phyloP scores from a whole-genome alignment of 78 protist genomes.

The Dictyostelium brefeldianum region DNA sequence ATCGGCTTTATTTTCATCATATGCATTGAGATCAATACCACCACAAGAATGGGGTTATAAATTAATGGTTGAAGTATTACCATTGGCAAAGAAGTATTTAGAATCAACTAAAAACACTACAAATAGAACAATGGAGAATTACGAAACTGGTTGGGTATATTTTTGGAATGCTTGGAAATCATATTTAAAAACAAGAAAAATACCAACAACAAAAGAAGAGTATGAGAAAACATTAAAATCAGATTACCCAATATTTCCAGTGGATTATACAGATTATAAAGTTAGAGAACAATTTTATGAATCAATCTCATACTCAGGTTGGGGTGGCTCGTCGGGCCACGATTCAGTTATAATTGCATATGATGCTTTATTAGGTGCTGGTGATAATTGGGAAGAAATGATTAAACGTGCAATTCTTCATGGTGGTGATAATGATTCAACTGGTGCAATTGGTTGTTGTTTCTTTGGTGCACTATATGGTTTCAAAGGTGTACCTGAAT shows the following conservation, averaged over 20 bases:
- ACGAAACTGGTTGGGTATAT: conserved; percentile 67
- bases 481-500: conserved; percentile 61
- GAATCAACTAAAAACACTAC: conserved; percentile 29
- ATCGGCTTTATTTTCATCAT: conserved; percentile 87
- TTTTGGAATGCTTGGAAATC: conserved; percentile 66
- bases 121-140: conserved; percentile 16
- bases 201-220: conserved; percentile 24
- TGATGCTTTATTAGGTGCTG: conserved; percentile 84
- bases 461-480: conserved; percentile 91
- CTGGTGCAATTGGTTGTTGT: conserved; percentile 88
- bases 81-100: conserved; percentile 60
- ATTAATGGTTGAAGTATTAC: conserved; percentile 41
- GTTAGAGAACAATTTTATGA: conserved; percentile 82
- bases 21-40: conserved; percentile 66
- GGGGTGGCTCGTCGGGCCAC: conserved; percentile 88
- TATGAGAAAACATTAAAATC: no score
- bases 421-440: conserved; percentile 90
- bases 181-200: conserved; percentile 60
- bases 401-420: conserved; percentile 78
- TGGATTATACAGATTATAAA: not conserved
- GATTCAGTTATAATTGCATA: conserved; percentile 86
- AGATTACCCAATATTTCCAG: conserved; percentile 86
- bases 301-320: conserved; percentile 68
- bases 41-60: conserved; percentile 45
- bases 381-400: conserved; percentile 56